phyloP scores from a whole-genome alignment of 2,329 filamentous ascomycete genomes.

The Epichloe brachyelytri region DNA sequence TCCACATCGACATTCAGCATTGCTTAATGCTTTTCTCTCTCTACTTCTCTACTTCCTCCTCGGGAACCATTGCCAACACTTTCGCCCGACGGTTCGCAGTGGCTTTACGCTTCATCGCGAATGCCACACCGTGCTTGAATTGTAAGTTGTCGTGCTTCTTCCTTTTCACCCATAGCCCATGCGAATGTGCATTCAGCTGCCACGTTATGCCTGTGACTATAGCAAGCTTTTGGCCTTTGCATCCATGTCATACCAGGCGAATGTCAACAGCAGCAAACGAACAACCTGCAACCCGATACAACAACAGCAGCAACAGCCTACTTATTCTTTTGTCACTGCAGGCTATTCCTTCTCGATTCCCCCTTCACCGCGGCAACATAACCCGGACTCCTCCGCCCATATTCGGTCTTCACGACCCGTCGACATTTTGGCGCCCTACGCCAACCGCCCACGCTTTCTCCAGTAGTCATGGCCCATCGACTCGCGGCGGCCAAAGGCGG shows the following conservation, averaged over 20 bases:
- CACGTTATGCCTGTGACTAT: neutral
- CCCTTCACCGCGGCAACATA: neutral
- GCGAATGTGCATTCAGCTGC: neutral
- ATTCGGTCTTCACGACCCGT: neutral
- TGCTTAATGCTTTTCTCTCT: constrained; percentile 13
- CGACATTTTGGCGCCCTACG: neutral
- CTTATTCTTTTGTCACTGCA: neutral
- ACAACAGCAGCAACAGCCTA: neutral
- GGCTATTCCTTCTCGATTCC: neutral
- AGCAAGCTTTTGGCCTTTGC: neutral
- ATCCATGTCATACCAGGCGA: neutral
- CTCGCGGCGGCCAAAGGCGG: constrained; percentile 33
- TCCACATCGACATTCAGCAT: constrained; percentile 14
- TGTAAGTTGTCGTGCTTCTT: constrained; percentile 12
- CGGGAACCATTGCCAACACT: neutral
- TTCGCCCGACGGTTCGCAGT: neutral
- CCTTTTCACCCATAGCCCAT: neutral
- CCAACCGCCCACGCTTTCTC: constrained; percentile 4
- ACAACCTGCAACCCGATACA: neutral
- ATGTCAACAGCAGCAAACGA: neutral
- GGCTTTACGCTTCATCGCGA: constrained; percentile 11
- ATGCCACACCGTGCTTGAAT: constrained; percentile 15
- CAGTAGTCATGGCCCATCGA: constrained; percentile 31
- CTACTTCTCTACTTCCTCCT: neutral
- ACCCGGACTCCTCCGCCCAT: neutral